Evolutionary conservation across 225 moss, liverwort and hornwort species (phyloP).

Genomic region (Marchantia polymorpha): DNA sequence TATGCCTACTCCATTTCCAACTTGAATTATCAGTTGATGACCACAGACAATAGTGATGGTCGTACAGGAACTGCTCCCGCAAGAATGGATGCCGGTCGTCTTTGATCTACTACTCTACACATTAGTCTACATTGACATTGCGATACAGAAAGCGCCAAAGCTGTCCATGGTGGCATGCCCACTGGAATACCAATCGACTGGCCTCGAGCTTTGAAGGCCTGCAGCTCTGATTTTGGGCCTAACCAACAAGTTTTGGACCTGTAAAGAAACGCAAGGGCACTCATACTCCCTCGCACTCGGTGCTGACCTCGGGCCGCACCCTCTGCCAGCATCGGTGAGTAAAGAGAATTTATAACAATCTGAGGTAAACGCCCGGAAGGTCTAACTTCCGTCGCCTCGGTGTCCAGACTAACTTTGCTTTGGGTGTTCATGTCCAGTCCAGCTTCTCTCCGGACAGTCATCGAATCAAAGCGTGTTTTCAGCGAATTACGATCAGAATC

Average conservation of each 20-base stretch:
- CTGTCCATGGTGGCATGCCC: not conserved
- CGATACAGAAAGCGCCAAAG: too few relatives aligned
- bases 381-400: not conserved
- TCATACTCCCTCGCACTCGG: too few relatives aligned
- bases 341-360: not conserved
- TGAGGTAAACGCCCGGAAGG: not conserved
- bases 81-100: not conserved
- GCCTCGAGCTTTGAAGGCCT: not conserved
- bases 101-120: not conserved
- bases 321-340: not conserved
- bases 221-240: not conserved
- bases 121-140: not conserved
- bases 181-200: not conserved
- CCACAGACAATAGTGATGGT: not conserved
- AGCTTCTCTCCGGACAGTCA: conserved; percentile 4
- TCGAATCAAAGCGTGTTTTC: conserved; percentile 16
- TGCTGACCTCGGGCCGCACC: not conserved
- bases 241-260: too few relatives aligned
- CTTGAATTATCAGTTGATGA: not conserved
- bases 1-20: too few relatives aligned
- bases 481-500: not conserved
- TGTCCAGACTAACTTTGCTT: not conserved
- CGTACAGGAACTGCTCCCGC: not conserved
- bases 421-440: conserved; percentile 2
- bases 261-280: too few relatives aligned